Conservation (phyloP, 768 basidiomycete genomes). For the Russula vinacea region DNA sequence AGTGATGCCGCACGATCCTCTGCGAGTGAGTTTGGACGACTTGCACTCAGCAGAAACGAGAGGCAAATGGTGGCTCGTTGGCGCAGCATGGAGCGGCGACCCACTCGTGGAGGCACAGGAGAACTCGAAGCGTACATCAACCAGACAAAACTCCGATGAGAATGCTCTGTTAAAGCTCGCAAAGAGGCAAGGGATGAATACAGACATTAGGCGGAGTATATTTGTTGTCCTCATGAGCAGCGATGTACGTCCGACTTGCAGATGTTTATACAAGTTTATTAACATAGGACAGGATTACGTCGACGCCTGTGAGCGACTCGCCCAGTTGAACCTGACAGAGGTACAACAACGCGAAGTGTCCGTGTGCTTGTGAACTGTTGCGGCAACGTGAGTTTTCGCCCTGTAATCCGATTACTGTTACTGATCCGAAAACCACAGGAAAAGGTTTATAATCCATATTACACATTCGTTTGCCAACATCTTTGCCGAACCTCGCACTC, state of each 20-base stretch:
- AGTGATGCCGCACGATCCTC: constrained; percentile 82
- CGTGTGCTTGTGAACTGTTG: constrained; percentile 91
- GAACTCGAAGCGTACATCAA: constrained; percentile 34
- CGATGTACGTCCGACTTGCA: constrained; percentile 55
- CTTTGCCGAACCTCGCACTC: constrained; percentile 76
- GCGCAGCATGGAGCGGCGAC: constrained; percentile 92
- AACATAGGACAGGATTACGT: constrained; percentile 70
- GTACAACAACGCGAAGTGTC: constrained; percentile 94
- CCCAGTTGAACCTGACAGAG: constrained; percentile 78
- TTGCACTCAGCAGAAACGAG: constrained; percentile 77
- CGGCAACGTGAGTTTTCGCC: constrained; percentile 63
- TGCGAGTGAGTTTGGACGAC: constrained; percentile 83
- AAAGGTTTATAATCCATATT: constrained; percentile 92
- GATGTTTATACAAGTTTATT: background rate
- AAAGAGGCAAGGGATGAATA: constrained; percentile 96
- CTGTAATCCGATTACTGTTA: constrained; percentile 5
- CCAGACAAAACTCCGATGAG: constrained; percentile 34
- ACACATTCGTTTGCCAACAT: constrained; percentile 82
- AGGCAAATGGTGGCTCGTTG: constrained; percentile 99
- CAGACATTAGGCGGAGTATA: constrained; percentile 85
- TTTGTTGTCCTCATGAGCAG: constrained; percentile 96
- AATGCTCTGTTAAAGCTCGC: constrained; percentile 72
- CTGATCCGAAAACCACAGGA: constrained; percentile 50
- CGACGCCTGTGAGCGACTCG: constrained; percentile 91
- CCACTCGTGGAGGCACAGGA: constrained; percentile 74